Percentiles rank a stretch among this genome's conserved stretches.
These are phyloP conservation scores for Fallopia convolvulus DNA, from an alignment of 148 eudicot species.

Conservation along the genomic window DNA sequence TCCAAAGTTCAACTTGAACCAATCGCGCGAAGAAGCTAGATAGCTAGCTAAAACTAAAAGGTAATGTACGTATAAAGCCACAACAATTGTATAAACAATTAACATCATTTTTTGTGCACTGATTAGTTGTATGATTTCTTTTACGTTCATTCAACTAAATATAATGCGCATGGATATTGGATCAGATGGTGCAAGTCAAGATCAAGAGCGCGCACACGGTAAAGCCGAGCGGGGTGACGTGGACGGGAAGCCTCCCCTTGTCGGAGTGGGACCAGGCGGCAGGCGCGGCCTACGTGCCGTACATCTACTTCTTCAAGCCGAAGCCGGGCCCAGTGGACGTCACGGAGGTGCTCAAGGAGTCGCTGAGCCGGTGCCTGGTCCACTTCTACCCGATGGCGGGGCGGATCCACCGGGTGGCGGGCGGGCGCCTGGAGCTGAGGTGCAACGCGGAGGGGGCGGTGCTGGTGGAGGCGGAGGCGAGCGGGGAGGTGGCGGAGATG, in stretches of 20 bases:
- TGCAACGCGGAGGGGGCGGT: constrained; percentile 28
- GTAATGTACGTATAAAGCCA: no score
- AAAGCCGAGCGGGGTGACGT: constrained; percentile 41
- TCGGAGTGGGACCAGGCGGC: constrained; percentile 58
- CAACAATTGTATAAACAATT: no score
- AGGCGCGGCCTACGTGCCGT: constrained; percentile 43
- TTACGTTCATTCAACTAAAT: background rate
- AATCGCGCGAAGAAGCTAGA: background rate
- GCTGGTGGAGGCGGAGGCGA: constrained; percentile 32
- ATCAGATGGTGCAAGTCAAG: constrained; percentile 15
- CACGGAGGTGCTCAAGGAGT: constrained; percentile 27
- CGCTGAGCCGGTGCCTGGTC: constrained; percentile 37
- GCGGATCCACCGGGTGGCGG: constrained; percentile 18
- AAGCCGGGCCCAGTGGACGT: constrained; percentile 18
- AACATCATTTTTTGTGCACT: no score
- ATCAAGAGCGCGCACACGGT: constrained; percentile 23
- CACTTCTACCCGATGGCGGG: constrained; percentile 36
- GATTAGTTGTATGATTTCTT: background rate
- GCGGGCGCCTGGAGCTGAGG: constrained; percentile 31
- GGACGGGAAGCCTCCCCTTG: constrained; percentile 29
- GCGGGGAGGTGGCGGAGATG: constrained; percentile 14
- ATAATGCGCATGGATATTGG: background rate
- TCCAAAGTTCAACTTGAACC: no score
- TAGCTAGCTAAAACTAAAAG: no score
- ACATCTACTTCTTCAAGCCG: constrained; percentile 46